Conservation (phyloP, 768 basidiomycete genomes). For the Trametes maxima region DNA sequence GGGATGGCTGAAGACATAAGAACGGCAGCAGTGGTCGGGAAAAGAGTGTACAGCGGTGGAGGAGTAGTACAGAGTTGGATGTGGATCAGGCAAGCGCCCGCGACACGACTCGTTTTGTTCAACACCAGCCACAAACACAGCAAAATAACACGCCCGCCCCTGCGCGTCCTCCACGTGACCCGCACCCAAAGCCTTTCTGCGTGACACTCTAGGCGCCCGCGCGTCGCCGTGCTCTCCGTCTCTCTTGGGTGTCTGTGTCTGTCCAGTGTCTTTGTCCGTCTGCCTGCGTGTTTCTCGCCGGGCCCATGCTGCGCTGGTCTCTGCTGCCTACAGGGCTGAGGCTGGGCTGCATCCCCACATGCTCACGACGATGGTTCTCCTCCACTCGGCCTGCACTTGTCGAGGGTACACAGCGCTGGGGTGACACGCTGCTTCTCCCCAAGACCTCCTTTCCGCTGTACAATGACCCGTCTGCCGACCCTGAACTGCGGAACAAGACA, state of each 20-base stretch:
- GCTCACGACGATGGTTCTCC: conserved; percentile 16
- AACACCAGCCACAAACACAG: conserved; percentile 33
- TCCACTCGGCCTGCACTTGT: not conserved
- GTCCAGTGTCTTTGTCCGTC: no score
- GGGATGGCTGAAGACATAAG: conserved; percentile 49
- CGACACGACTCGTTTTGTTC: conserved; percentile 33
- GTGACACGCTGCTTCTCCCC: conserved; percentile 74
- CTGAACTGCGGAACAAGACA: conserved; percentile 62
- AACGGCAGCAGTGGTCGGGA: conserved; percentile 16
- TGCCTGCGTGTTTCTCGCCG: conserved; percentile 7
- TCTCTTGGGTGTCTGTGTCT: not conserved
- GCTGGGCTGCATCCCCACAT: not conserved
- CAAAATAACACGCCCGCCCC: conserved; percentile 32
- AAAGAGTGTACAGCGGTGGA: conserved; percentile 19
- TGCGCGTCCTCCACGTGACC: conserved; percentile 30
- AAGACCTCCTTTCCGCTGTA: conserved; percentile 80
- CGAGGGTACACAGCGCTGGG: conserved; percentile 10
- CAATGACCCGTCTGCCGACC: conserved; percentile 63
- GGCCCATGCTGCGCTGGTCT: conserved; percentile 23
- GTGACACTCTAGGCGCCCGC: not conserved
- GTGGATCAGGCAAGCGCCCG: conserved; percentile 9
- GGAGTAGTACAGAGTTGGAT: conserved; percentile 21
- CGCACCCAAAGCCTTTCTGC: not conserved
- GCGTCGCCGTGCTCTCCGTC: not conserved
- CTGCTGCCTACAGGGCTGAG: conserved; percentile 8